Evolutionary conservation across 108 stramenopile species (phyloP).

Genomic region (Schizochytrium sp.): DNA sequence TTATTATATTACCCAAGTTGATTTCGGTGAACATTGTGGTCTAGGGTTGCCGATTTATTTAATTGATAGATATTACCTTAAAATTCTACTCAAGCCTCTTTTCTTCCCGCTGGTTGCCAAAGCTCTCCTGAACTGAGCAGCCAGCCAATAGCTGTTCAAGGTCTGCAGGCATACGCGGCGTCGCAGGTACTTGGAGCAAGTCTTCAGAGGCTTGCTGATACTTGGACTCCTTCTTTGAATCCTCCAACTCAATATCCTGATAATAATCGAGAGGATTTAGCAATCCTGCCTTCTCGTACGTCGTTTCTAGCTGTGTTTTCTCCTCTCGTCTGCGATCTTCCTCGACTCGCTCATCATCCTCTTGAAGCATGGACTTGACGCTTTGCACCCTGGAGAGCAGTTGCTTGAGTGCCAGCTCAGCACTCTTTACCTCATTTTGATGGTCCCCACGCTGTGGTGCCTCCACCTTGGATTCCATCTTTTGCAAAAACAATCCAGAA

Average conservation of each 20-base stretch:
- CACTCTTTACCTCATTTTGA: background rate
- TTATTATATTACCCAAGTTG: too few species aligned
- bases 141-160: background rate
- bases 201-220: background rate
- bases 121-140: background rate
- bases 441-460: background rate
- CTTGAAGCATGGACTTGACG: background rate
- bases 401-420: constrained; percentile 9
- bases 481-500: background rate
- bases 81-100: too few species aligned
- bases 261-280: constrained; percentile 19
- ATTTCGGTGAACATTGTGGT: too few species aligned
- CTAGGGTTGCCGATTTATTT: too few species aligned
- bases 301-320: background rate
- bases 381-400: constrained; percentile 33
- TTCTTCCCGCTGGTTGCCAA: too few species aligned
- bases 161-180: background rate
- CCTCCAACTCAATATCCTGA: background rate
- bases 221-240: background rate
- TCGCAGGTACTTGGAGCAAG: background rate
- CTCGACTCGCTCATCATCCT: background rate
- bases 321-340: background rate
- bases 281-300: constrained; percentile 53
- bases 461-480: background rate
- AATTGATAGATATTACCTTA: too few species aligned